Evolutionary conservation across 305 asterid genomes (phyloP).

Genomic region (Ruellia speciosa): DNA sequence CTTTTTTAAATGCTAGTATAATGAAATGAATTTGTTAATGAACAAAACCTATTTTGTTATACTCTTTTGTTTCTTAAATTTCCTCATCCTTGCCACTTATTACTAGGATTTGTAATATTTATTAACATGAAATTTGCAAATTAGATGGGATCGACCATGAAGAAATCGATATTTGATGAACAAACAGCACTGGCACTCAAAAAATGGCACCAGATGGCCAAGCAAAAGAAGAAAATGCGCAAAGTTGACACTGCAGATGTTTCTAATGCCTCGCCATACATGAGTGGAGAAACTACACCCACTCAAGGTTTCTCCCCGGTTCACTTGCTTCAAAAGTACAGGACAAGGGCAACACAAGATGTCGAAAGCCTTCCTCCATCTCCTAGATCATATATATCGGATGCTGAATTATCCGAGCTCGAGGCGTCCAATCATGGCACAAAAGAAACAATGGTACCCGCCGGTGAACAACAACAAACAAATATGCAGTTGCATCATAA

Average conservation of each 20-base stretch:
- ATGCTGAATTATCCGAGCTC: slow-evolving; percentile 37
- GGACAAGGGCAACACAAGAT: slow-evolving; percentile 28
- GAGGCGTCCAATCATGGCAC: slow-evolving; percentile 22
- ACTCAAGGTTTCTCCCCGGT: slow-evolving; percentile 38
- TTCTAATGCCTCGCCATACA: slow-evolving; percentile 11
- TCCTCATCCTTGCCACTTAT: too few species aligned
- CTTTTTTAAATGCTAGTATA: too few species aligned
- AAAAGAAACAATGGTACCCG: neutral
- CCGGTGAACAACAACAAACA: neutral
- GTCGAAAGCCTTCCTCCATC: slow-evolving; percentile 26
- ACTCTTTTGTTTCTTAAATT: too few species aligned
- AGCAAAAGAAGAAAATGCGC: slow-evolving; percentile 36
- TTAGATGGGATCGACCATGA: slow-evolving; percentile 67
- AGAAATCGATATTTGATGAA: slow-evolving; percentile 59
- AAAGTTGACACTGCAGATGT: slow-evolving; percentile 15
- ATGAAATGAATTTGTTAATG: too few species aligned
- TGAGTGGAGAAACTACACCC: slow-evolving; percentile 37
- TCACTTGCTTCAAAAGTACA: slow-evolving; percentile 48
- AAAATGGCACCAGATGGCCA: slow-evolving; percentile 59
- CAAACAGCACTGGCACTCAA: slow-evolving; percentile 55
- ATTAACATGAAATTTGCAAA: neutral
- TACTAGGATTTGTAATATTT: neutral
- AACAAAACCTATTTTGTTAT: too few species aligned
- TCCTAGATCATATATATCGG: slow-evolving; percentile 31
- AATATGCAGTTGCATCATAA: slow-evolving; percentile 9